Evolutionary conservation across 1,139 yeast genomes (phyloP), one percentile per base, ranked within the genome.

Genomic region (Hansenula lynferdii): DNA sequence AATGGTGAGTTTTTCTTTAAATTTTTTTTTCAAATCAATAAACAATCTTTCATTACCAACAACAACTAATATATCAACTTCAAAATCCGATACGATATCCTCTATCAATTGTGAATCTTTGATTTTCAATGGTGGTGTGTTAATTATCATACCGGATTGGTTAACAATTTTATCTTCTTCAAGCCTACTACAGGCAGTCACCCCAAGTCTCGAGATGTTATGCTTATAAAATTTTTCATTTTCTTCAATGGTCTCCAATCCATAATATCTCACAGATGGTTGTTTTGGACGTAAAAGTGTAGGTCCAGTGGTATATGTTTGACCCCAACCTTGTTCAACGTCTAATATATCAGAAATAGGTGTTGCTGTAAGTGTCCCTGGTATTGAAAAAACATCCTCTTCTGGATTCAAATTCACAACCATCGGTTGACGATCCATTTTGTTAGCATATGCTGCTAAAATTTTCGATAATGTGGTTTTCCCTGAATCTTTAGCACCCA

Each of bases 351-450:
- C 96, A 32, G 90, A 80, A 5, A 90, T 72, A 0, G 95, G 86
- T 0, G 95, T 81, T 0, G 96, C 96, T 0, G 94, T 73, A 3
- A 94, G 50, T 6, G 92, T 77, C 1, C 98, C 97, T 0, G 98
- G 97, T 8, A 84, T 69, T 0, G 86, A 70, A 57, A 84, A 85
- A 2, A 77, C 84, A 3, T 95, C 86, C 34, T 83, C 87, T 29
- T 74, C 64, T 1, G 97, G 95, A 56, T 90, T 85, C 40, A 90
- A 62, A 54, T 90, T 90, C n/a, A 90, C 86, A 28, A 83, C 64
- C 41, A 89, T 56, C 1, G 82, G 81, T 12, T 87, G 85, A 37
- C 64, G 62, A 42, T 74, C 73, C 71, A 77, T 71, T 52, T 87
- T 86, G 41, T 77, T 72, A 0, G 96, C 92, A 58, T 92, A 92